phyloP scores from a whole-genome alignment of 2,329 filamentous ascomycete genomes.

The Teratosphaeria pseudoeucalypti region DNA sequence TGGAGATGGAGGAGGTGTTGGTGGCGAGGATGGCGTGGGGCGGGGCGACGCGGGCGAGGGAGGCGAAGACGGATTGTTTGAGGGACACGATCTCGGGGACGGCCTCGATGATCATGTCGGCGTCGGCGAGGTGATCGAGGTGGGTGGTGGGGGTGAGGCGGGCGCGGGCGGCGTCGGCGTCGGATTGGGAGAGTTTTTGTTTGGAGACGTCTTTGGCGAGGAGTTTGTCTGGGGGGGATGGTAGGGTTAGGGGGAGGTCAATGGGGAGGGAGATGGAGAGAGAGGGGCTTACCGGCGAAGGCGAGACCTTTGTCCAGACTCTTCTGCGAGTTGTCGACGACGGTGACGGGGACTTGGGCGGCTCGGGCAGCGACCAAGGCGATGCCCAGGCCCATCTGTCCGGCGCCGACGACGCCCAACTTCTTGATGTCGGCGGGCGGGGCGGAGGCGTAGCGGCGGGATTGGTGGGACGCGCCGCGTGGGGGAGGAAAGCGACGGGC shows the following conservation, averaged over 20 bases:
- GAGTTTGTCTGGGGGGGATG: conserved; percentile 60
- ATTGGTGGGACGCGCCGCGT: conserved; percentile 12
- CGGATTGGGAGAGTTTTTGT: conserved; percentile 68
- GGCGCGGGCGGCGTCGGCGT: conserved; percentile 62
- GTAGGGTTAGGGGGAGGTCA: not conserved
- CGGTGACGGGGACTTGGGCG: conserved; percentile 70
- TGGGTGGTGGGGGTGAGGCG: conserved; percentile 61
- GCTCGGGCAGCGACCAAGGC: conserved; percentile 83
- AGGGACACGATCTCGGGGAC: conserved; percentile 49
- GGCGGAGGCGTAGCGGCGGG: conserved; percentile 57
- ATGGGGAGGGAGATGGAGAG: not conserved
- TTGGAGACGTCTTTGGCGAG: conserved; percentile 88
- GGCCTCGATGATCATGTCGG: conserved; percentile 96
- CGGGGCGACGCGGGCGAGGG: conserved; percentile 71
- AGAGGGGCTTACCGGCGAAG: conserved; percentile 58
- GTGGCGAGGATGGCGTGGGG: conserved; percentile 85
- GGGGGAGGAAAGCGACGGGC: not conserved
- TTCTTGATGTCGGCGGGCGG: conserved; percentile 65
- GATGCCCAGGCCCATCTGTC: conserved; percentile 74
- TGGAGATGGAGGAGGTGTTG: conserved; percentile 97
- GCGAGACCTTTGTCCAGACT: conserved; percentile 80
- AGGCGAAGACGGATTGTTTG: conserved; percentile 57
- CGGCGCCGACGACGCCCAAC: conserved; percentile 84
- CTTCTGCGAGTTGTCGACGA: conserved; percentile 75
- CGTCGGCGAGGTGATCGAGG: conserved; percentile 66